Percentiles rank a stretch among this genome's conserved stretches.
Evolutionary conservation across 192 early-diverging fungal genomes (phyloP).

Genomic region (Rhizoclosmatium sp.): DNA sequence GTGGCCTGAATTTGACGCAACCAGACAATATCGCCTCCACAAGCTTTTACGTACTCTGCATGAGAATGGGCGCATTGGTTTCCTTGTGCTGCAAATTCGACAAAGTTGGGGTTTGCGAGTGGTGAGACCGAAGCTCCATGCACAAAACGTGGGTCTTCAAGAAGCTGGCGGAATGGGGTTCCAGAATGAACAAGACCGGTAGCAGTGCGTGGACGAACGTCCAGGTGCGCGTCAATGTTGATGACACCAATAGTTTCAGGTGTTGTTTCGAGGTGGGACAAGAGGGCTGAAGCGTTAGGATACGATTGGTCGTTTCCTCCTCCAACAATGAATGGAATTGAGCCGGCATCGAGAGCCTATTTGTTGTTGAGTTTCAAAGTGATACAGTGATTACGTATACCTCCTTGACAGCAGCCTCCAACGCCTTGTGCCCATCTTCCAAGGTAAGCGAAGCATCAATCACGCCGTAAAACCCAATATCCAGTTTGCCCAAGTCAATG

Average conservation of each 20-base stretch:
- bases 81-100: conserved; percentile 38
- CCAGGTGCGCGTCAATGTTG: conserved; percentile 42
- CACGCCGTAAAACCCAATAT: background rate
- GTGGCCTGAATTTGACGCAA: conserved; percentile 4
- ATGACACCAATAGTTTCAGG: conserved; percentile 20
- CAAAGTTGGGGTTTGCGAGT: background rate
- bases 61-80: conserved; percentile 31
- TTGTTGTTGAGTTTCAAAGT: background rate
- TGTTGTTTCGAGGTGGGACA: conserved; percentile 18
- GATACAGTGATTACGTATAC: background rate
- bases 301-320: conserved; percentile 41
- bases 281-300: conserved; percentile 32
- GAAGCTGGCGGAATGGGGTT: conserved; percentile 39
- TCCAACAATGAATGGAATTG: conserved; percentile 33
- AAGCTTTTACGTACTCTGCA: conserved; percentile 7
- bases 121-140: background rate
- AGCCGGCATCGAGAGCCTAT: background rate
- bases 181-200: conserved; percentile 14
- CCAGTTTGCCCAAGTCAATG: conserved; percentile 1
- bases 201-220: conserved; percentile 19
- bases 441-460: conserved; percentile 22
- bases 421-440: conserved; percentile 23
- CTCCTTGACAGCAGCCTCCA: background rate
- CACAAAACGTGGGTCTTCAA: conserved; percentile 31
- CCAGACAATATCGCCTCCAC: conserved; percentile 27